phyloP scores from a whole-genome alignment of 495 filamentous ascomycete species.

The Daldinia childiae region DNA sequence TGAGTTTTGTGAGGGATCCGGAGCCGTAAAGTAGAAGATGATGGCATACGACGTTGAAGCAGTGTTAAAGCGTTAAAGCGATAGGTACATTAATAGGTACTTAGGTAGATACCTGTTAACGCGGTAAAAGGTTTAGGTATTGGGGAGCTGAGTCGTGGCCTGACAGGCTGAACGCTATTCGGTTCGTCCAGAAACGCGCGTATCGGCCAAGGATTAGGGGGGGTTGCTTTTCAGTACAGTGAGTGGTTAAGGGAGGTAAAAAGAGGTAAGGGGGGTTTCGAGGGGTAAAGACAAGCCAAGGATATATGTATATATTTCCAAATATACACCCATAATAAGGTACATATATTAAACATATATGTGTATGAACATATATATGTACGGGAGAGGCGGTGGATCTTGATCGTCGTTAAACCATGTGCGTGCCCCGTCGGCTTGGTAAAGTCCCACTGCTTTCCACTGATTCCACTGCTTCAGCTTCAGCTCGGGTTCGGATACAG shows the following conservation, averaged over 20 bases:
- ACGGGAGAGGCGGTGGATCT: conserved; percentile 24
- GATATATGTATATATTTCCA: neutral
- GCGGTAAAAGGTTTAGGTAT: neutral
- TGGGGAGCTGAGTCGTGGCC: conserved; percentile 28
- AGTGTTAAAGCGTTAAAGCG: conserved; percentile 1
- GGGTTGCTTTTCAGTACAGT: too few relatives aligned
- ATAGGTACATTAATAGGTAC: neutral
- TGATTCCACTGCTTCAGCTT: conserved; percentile 1
- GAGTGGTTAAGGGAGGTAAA: too few relatives aligned
- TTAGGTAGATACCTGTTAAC: neutral
- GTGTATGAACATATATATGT: neutral
- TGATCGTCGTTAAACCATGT: conserved; percentile 40
- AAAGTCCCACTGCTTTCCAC: conserved; percentile 5
- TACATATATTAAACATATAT: conserved; percentile 1
- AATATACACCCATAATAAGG: neutral
- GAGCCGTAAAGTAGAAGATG: neutral
- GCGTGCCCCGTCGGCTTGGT: conserved; percentile 32
- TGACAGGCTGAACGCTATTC: conserved; percentile 36
- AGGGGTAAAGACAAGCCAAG: neutral
- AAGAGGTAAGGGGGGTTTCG: neutral
- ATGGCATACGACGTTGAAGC: neutral
- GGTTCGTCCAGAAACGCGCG: conserved; percentile 30
- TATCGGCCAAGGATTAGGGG: conserved; percentile 22
- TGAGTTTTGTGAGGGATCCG: neutral
- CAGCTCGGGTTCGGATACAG: conserved; percentile 3